These are phyloP conservation scores for Nicotiana noctiflora DNA, from an alignment of 257 asterid species.

Conservation along the genomic window DNA sequence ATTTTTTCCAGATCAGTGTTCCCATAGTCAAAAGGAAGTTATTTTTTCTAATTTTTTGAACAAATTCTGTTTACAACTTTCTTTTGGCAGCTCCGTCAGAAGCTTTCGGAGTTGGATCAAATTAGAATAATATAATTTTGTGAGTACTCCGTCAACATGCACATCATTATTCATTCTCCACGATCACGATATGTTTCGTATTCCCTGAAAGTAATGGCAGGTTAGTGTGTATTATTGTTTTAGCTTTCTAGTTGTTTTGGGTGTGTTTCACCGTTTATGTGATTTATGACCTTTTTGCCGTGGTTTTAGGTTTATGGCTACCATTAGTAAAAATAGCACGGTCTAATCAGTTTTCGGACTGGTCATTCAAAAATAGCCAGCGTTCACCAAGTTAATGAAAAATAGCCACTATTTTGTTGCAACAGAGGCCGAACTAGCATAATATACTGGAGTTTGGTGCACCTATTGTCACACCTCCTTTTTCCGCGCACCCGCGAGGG, in stretches of 20 bases:
- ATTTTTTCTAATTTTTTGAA: not conserved
- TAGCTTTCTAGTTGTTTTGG: not conserved
- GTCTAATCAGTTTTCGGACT: too few species aligned
- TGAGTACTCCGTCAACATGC: not conserved
- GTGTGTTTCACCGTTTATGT: not conserved
- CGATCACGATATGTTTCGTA: too few species aligned
- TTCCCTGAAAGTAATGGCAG: not conserved
- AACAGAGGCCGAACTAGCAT: too few species aligned
- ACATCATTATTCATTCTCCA: not conserved
- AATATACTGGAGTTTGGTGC: too few species aligned
- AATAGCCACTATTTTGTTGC: too few species aligned
- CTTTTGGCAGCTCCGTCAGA: not conserved
- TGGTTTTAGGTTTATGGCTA: too few species aligned
- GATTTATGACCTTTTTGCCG: too few species aligned
- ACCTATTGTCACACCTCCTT: too few species aligned
- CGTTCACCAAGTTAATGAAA: too few species aligned
- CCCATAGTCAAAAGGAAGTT: not conserved
- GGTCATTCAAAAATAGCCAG: too few species aligned
- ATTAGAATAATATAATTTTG: not conserved
- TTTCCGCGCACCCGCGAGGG: too few species aligned
- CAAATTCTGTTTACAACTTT: not conserved
- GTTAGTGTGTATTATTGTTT: not conserved
- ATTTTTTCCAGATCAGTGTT: not conserved
- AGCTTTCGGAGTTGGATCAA: not conserved
- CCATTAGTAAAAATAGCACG: too few species aligned